These are phyloP conservation scores for Posidonia australis DNA, from an alignment of 106 monocot genomes.

Conservation along the genomic window DNA sequence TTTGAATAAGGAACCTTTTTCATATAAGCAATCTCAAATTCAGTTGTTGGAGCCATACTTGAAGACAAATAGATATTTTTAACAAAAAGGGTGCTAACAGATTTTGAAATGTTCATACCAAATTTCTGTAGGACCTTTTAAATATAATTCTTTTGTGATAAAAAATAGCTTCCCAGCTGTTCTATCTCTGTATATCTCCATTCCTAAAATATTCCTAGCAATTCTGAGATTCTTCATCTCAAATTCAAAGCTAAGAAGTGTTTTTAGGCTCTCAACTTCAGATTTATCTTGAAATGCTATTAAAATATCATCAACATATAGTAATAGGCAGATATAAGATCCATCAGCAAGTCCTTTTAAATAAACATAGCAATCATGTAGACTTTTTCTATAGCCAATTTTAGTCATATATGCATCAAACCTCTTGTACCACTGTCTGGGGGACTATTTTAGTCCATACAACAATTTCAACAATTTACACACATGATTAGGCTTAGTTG, in stretches of 20 bases:
- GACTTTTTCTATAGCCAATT: background rate
- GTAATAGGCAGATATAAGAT: too few species aligned
- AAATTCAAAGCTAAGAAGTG: background rate
- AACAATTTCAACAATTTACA: background rate
- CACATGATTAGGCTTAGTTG: too few species aligned
- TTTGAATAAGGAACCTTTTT: background rate
- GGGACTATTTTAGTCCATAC: background rate
- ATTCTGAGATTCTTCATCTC: background rate
- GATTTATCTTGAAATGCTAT: background rate
- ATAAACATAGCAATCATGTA: background rate
- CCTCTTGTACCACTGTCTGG: background rate
- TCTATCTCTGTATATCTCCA: too few species aligned
- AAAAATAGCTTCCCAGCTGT: background rate
- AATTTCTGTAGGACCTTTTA: background rate
- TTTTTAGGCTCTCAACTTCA: background rate
- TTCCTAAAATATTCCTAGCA: background rate
- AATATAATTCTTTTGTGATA: background rate
- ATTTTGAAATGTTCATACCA: background rate
- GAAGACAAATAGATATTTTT: background rate
- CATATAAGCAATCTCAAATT: background rate
- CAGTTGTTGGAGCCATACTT: background rate
- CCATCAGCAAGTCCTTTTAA: background rate
- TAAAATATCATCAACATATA: conserved; percentile 1
- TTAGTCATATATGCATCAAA: background rate
- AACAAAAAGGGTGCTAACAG: background rate